These are phyloP conservation scores for Corinectria fuckeliana DNA, from an alignment of 2,329 filamentous ascomycete genomes.

Conservation along the genomic window DNA sequence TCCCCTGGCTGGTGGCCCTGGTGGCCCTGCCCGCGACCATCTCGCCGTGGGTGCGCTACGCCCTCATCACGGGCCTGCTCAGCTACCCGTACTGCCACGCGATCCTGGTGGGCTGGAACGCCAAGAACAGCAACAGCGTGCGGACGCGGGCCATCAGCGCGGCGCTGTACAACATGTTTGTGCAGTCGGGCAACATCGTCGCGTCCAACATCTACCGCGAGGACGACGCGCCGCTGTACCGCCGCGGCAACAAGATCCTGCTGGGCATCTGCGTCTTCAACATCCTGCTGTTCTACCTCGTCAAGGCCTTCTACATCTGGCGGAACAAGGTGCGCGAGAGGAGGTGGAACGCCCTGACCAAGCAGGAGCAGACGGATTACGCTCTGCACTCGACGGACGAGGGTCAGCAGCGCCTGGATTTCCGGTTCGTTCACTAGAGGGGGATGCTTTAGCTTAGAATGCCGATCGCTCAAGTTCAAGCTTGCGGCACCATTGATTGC, in stretches of 20 bases:
- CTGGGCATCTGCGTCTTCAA: conserved; percentile 56
- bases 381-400: conserved; percentile 57
- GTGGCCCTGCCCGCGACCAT: conserved; percentile 46
- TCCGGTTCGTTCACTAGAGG: conserved; percentile 56
- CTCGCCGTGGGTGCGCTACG: conserved; percentile 51
- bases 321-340: conserved; percentile 52
- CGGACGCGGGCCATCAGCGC: conserved; percentile 66
- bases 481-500: too few species aligned
- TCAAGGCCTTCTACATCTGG: conserved; percentile 56
- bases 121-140: conserved; percentile 67
- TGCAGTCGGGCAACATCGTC: conserved; percentile 53
- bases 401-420: conserved; percentile 62
- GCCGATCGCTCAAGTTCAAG: too few species aligned
- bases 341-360: conserved; percentile 51
- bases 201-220: conserved; percentile 52
- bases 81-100: conserved; percentile 55
- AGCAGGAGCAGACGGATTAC: conserved; percentile 56
- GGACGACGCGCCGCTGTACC: conserved; percentile 61
- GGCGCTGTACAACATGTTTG: conserved; percentile 66
- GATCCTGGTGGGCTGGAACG: conserved; percentile 63
- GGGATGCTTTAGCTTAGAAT: not conserved
- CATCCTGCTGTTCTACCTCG: conserved; percentile 51
- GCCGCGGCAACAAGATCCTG: conserved; percentile 56
- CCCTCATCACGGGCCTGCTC: conserved; percentile 47
- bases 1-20: conserved; percentile 55